Percentiles rank a stretch among this genome's conserved stretches.
phyloP scores from a whole-genome alignment of 2,329 filamentous ascomycete species.

The Ophiostoma pallidulum region DNA sequence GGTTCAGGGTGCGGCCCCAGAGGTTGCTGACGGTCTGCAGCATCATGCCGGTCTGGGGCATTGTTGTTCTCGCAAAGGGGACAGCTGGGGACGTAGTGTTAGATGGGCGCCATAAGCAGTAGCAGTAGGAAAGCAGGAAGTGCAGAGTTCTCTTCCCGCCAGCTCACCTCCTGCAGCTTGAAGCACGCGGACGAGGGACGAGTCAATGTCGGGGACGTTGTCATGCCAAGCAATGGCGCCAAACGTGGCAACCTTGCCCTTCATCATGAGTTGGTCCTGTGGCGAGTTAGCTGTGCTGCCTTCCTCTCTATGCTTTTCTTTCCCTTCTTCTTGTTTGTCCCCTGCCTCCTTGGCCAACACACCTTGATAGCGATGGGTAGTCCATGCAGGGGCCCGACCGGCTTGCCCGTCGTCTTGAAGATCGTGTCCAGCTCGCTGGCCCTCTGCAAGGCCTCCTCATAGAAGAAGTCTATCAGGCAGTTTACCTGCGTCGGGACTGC shows the following conservation, averaged over 20 bases:
- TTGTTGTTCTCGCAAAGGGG: constrained; percentile 18
- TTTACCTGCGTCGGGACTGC: too few relatives aligned
- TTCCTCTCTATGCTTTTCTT: too few relatives aligned
- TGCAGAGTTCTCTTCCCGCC: too few relatives aligned
- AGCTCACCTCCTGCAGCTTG: constrained; percentile 17
- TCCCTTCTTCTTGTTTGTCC: too few relatives aligned
- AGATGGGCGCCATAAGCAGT: too few relatives aligned
- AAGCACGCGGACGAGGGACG: constrained; percentile 19
- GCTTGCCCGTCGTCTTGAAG: constrained; percentile 21
- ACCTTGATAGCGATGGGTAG: constrained; percentile 41
- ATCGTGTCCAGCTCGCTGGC: constrained; percentile 26
- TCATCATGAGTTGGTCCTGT: constrained; percentile 9
- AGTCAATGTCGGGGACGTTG: constrained; percentile 13
- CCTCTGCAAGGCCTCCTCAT: constrained; percentile 23
- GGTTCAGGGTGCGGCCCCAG: constrained; percentile 27
- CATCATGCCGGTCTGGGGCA: constrained; percentile 21
- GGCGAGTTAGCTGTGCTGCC: too few relatives aligned
- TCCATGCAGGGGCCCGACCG: constrained; percentile 29
- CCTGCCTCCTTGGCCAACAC: too few relatives aligned
- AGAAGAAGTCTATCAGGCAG: constrained; percentile 36
- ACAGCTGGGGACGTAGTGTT: constrained; percentile 20
- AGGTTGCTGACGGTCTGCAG: constrained; percentile 28
- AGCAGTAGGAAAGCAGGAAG: too few relatives aligned
- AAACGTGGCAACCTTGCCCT: constrained; percentile 9
- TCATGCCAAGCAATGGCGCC: constrained; percentile 7